These are phyloP conservation scores for Phoenix dactylifera DNA, from an alignment of 176 grass and related monocot species.

Conservation along the genomic window DNA sequence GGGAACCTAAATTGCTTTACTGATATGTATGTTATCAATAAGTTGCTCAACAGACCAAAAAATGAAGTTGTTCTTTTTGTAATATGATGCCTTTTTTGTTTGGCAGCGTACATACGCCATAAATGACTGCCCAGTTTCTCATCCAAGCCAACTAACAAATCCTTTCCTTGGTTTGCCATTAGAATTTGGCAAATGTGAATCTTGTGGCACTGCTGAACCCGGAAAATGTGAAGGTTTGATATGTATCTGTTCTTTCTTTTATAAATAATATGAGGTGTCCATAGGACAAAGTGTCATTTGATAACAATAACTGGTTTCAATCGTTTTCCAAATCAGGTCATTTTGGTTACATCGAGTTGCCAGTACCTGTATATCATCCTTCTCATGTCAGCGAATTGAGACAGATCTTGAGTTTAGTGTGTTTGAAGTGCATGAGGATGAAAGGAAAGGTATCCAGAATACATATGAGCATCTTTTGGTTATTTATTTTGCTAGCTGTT, in stretches of 20 bases:
- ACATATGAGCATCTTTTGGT: too few species aligned
- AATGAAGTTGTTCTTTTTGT: too few species aligned
- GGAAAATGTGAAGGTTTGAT: conserved; percentile 84
- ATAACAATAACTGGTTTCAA: too few species aligned
- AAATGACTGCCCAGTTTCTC: conserved; percentile 65
- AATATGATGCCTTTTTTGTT: not conserved
- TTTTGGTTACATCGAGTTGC: conserved; percentile 88
- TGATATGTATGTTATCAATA: too few species aligned
- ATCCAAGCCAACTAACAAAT: conserved; percentile 78
- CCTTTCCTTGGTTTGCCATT: conserved; percentile 87
- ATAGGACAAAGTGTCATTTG: too few species aligned
- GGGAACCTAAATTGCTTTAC: too few species aligned
- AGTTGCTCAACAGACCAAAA: too few species aligned
- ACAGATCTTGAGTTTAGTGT: conserved; percentile 57
- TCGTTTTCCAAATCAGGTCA: conserved; percentile 50
- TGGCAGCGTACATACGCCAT: conserved; percentile 50
- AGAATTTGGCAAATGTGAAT: conserved; percentile 75
- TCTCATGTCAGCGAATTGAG: conserved; percentile 67
- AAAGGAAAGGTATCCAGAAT: conserved; percentile 54
- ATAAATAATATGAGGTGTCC: too few species aligned
- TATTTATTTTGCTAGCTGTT: too few species aligned
- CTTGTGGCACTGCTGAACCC: conserved; percentile 70
- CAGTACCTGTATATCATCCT: conserved; percentile 81
- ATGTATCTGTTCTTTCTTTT: conserved; percentile 1
- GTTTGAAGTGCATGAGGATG: conserved; percentile 69